phyloP scores from a whole-genome alignment of 2,329 filamentous ascomycete genomes.

The Aureobasidium uvarum region DNA sequence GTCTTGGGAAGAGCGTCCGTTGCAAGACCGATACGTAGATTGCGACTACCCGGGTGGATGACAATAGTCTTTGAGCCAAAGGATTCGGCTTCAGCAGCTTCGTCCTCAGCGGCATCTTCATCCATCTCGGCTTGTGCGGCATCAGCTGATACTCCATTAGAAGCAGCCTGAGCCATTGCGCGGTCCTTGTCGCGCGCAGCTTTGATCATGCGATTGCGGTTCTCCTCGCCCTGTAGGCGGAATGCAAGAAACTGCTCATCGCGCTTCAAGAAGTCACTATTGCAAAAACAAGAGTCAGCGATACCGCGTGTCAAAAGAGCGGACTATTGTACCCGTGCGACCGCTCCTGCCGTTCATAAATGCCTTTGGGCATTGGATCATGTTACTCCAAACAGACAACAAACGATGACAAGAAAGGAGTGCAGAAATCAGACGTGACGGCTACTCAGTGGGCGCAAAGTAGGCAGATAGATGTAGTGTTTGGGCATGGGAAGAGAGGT shows the following conservation, averaged over 20 bases:
- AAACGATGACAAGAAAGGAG: not conserved
- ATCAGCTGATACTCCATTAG: conserved; percentile 60
- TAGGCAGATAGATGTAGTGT: not conserved
- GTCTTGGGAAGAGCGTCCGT: conserved; percentile 94
- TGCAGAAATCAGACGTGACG: not conserved
- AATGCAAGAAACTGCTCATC: conserved; percentile 94
- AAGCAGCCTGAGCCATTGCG: conserved; percentile 71
- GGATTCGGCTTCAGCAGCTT: conserved; percentile 56
- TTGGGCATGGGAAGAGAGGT: conserved; percentile 7
- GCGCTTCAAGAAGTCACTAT: conserved; percentile 93
- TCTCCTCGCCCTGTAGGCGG: conserved; percentile 83
- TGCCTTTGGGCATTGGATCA: conserved; percentile 27
- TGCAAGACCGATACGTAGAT: conserved; percentile 89
- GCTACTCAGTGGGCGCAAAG: not conserved
- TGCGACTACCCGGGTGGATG: conserved; percentile 93
- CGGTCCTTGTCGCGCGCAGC: conserved; percentile 85
- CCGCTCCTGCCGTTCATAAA: conserved; percentile 27
- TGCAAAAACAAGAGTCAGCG: conserved; percentile 24
- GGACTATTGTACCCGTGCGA: conserved; percentile 21
- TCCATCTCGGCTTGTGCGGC: conserved; percentile 42
- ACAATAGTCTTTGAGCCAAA: conserved; percentile 90
- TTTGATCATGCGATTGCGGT: conserved; percentile 77
- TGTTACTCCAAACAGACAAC: not conserved
- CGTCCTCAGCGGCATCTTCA: conserved; percentile 57
- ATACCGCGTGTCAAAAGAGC: not conserved